phyloP scores from a whole-genome alignment of 352 stramenopile species.

The Phytopythium mirpurense region DNA sequence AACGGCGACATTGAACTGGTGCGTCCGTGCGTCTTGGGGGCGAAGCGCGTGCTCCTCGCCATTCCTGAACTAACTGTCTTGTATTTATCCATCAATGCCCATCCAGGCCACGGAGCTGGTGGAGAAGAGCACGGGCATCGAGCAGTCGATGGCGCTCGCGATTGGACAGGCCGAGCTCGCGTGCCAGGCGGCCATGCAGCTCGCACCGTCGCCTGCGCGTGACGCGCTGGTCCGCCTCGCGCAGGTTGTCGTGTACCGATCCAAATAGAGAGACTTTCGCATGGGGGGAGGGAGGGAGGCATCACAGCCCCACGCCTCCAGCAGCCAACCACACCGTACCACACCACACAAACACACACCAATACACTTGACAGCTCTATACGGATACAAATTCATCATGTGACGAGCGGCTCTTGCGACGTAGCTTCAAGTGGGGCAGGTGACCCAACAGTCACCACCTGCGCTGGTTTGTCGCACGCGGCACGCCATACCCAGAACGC shows the following conservation, averaged over 20 bases:
- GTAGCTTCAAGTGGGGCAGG: slow-evolving; percentile 2
- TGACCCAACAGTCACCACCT: no score
- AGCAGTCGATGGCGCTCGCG: slow-evolving; percentile 93
- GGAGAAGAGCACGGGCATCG: slow-evolving; percentile 89
- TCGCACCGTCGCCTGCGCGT: slow-evolving; percentile 73
- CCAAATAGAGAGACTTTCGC: slow-evolving; percentile 85
- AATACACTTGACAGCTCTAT: no score
- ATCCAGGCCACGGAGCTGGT: slow-evolving; percentile 83
- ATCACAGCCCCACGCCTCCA: no score
- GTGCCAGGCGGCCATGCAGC: slow-evolving; percentile 89
- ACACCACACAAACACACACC: no score
- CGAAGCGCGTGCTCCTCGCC: no score
- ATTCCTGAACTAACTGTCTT: background rate
- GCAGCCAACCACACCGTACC: no score
- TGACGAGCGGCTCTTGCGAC: no score
- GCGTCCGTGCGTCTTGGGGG: slow-evolving; percentile 15
- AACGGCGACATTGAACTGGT: slow-evolving; percentile 90
- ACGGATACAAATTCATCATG: no score
- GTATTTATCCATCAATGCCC: slow-evolving; percentile 3
- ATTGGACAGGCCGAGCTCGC: slow-evolving; percentile 95
- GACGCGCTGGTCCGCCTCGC: slow-evolving; percentile 86
- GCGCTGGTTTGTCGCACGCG: slow-evolving; percentile 1
- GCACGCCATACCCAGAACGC: background rate
- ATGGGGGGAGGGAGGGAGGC: no score
- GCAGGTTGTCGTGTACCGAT: slow-evolving; percentile 83